Evolutionary conservation across 1,284 basidiomycete genomes (phyloP).

Genomic region (Leccinum proliferum): DNA sequence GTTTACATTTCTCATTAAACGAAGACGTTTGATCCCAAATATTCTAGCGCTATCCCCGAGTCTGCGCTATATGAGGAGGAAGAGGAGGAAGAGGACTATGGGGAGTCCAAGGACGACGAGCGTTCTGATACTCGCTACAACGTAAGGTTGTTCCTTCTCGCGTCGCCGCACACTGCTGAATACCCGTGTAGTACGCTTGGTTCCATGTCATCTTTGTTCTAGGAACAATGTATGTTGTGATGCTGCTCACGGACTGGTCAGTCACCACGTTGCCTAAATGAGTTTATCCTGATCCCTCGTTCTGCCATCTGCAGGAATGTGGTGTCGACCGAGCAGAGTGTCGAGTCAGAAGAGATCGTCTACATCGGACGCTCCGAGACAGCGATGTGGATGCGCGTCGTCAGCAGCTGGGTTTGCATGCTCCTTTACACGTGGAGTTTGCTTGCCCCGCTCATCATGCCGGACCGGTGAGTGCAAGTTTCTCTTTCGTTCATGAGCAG

Average conservation of each 20-base stretch:
- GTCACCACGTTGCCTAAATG: constrained; percentile 27
- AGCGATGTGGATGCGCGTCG: constrained; percentile 99
- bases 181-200: constrained; percentile 77
- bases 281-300: constrained; percentile 7
- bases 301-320: constrained; percentile 55
- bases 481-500: not conserved
- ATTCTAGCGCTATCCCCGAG: constrained; percentile 78
- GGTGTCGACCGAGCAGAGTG: constrained; percentile 47
- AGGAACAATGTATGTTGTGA: constrained; percentile 96
- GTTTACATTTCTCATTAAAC: not conserved
- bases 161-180: constrained; percentile 3
- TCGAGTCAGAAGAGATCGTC: constrained; percentile 66
- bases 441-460: constrained; percentile 84
- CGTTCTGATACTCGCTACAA: constrained; percentile 65
- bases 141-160: not conserved
- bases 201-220: constrained; percentile 98
- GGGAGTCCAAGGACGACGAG: constrained; percentile 88
- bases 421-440: constrained; percentile 88
- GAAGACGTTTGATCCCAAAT: not conserved
- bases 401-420: constrained; percentile 94
- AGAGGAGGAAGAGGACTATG: constrained; percentile 52
- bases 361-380: constrained; percentile 94
- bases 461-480: constrained; percentile 58
- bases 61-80: constrained; percentile 88
- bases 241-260: constrained; percentile 98